Evolutionary conservation across 371 early-diverging fungal genomes (phyloP).

Genomic region (Chytridiales sp.): DNA sequence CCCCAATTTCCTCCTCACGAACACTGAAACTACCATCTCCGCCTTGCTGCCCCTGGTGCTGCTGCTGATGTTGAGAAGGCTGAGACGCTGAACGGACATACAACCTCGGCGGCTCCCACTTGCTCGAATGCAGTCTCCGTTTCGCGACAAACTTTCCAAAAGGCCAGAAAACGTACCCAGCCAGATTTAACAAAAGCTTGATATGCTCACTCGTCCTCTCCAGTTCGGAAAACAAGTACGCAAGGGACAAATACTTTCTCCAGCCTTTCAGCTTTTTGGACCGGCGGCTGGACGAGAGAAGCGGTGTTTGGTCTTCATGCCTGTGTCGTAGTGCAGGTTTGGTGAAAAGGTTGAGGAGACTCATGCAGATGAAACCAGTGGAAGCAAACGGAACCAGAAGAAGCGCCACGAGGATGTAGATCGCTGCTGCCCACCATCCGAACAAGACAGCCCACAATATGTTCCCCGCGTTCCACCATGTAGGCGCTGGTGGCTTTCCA

Average conservation of each 20-base stretch:
- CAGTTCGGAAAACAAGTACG: constrained; percentile 23
- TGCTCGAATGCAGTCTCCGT: constrained; percentile 5
- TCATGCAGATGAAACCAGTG: constrained; percentile 20
- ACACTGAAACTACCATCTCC: too few species aligned
- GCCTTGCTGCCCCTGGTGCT: too few species aligned
- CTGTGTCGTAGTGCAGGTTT: not conserved
- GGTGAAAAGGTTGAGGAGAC: too few species aligned
- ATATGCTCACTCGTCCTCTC: constrained; percentile 30
- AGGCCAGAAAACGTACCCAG: constrained; percentile 84
- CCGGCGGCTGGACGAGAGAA: not conserved
- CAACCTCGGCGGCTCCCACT: too few species aligned
- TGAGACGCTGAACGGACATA: too few species aligned
- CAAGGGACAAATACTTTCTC: constrained; percentile 8
- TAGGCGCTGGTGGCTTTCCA: too few species aligned
- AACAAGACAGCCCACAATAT: constrained; percentile 80
- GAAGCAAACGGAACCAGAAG: constrained; percentile 35
- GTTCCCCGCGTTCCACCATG: constrained; percentile 76
- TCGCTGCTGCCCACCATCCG: constrained; percentile 85
- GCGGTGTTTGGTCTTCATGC: not conserved
- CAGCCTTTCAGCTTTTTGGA: constrained; percentile 5
- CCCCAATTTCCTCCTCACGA: too few species aligned
- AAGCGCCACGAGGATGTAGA: constrained; percentile 48
- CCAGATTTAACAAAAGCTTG: constrained; percentile 39
- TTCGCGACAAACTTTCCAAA: constrained; percentile 86
- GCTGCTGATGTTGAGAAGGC: too few species aligned